Percentiles rank a stretch among this genome's conserved stretches.
Conservation (phyloP, 2,329 filamentous ascomycete species). For the Cladobotryum protrusum region DNA sequence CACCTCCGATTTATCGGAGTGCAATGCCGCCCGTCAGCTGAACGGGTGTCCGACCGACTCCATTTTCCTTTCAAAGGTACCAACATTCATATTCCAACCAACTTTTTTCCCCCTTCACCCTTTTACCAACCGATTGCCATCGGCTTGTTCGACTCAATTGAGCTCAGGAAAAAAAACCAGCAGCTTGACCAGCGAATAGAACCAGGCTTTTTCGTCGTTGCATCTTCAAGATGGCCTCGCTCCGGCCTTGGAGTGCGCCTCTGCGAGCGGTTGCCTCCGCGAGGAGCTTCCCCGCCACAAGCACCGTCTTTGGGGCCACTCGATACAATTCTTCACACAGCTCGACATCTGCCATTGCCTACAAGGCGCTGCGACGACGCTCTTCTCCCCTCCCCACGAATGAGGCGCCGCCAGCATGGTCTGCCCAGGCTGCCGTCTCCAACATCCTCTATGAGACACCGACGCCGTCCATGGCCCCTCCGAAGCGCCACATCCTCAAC, state of each 20-base stretch:
- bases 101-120: background rate
- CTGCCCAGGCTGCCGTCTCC: constrained; percentile 89
- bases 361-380: constrained; percentile 92
- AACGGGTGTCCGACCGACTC: constrained; percentile 8
- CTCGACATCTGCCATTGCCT: constrained; percentile 89
- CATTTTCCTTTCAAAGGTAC: background rate
- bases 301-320: constrained; percentile 22
- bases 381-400: constrained; percentile 78
- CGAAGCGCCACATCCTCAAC: constrained; percentile 94
- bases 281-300: constrained; percentile 21
- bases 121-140: background rate
- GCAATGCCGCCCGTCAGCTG: constrained; percentile 6
- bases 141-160: constrained; percentile 2
- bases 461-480: constrained; percentile 70
- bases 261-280: constrained; percentile 30
- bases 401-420: constrained; percentile 70
- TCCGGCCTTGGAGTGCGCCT: constrained; percentile 36
- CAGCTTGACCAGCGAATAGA: background rate
- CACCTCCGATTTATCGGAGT: constrained; percentile 17
- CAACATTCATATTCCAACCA: background rate
- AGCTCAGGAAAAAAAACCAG: background rate
- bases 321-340: constrained; percentile 46
- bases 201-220: background rate
- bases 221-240: constrained; percentile 36
- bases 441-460: constrained; percentile 99